Percentiles rank a stretch among this genome's conserved stretches.
These are phyloP conservation scores for Helichrysum umbraculigerum DNA, from an alignment of 129 eudicot species.

Conservation along the genomic window DNA sequence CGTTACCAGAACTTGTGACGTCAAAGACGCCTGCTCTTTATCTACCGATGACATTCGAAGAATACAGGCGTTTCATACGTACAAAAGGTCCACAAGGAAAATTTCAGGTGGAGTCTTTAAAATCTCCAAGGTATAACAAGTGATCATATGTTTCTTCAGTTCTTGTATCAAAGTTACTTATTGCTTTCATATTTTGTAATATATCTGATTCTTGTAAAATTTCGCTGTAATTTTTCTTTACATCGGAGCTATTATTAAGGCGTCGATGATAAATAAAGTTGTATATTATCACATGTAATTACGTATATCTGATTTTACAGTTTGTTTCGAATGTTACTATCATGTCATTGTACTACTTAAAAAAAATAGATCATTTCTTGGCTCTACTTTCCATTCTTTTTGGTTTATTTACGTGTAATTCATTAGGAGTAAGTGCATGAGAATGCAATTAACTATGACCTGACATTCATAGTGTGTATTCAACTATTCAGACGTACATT, in stretches of 20 bases:
- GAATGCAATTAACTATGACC: no score
- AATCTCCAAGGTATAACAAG: conserved; percentile 36
- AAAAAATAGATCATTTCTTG: no score
- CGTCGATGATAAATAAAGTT: not conserved
- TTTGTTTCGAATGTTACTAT: not conserved
- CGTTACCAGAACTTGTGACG: conserved; percentile 55
- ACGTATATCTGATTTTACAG: not conserved
- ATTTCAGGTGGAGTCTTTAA: conserved; percentile 67
- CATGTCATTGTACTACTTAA: no score
- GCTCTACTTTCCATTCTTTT: no score
- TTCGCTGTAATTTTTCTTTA: not conserved
- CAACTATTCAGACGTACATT: no score
- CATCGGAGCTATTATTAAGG: not conserved
- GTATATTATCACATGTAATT: not conserved
- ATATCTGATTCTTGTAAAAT: not conserved
- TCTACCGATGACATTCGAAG: conserved; percentile 70
- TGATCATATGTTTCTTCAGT: not conserved
- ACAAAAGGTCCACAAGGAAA: conserved; percentile 80
- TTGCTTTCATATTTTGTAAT: not conserved
- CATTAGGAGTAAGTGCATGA: no score
- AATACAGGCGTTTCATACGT: conserved; percentile 73
- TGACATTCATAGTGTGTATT: no score
- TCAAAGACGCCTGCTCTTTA: conserved; percentile 63
- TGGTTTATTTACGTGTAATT: no score
- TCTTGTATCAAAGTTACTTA: not conserved